Base-by-base conservation (phyloP, 441 rosid species). In the Pelargonium citronellum region DNA sequence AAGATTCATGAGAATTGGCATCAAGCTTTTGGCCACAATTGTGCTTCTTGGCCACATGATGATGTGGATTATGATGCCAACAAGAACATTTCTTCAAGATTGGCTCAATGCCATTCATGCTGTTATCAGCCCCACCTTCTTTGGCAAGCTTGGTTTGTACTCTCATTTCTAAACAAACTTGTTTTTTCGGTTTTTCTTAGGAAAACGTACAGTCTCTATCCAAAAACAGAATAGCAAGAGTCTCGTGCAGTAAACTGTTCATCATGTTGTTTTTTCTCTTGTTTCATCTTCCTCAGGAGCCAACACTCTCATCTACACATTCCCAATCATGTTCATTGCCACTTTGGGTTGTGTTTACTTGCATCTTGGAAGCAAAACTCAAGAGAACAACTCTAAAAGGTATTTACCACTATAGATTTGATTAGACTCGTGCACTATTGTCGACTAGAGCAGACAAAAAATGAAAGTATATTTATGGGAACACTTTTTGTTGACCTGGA, bases 11-110 rank as follows among this genome's bases (percentile, higher is more conserved):
- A 34, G 39, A 34, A 34, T 34, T 34, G 39, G 39, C 7, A 34
- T 34, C 39, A 80, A 77, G 81, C 39, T 79, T 3, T 67, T 84
- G 53, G 9, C 71, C 0, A 64, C 71, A 66, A 67, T 55, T 43
- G 64, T 85, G n/a, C 73, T 75, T 71, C 12, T 77, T 27, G 95
- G 89, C 20, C 76, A 74, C 76, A 64, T 83, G n/a, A 66, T 87
- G 78, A 10, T 87, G 66, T 89, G 91, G 96, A 75, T 85, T 51
- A 72, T 86, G 86, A 64, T 73, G 83, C 88, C 93, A 58, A 88
- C 89, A 63, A 75, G 43, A 12, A 79, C 79, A 13, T 88, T 70
- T 74, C 53, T 70, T 66, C 49, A 77, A 1, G 13, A 7, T 15
- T 84, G 85, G 88, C 60, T 60, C 17, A 30, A 43, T 34, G 39